phyloP scores from a whole-genome alignment of 2,329 filamentous ascomycete genomes.

The Bipolaris zeicola region DNA sequence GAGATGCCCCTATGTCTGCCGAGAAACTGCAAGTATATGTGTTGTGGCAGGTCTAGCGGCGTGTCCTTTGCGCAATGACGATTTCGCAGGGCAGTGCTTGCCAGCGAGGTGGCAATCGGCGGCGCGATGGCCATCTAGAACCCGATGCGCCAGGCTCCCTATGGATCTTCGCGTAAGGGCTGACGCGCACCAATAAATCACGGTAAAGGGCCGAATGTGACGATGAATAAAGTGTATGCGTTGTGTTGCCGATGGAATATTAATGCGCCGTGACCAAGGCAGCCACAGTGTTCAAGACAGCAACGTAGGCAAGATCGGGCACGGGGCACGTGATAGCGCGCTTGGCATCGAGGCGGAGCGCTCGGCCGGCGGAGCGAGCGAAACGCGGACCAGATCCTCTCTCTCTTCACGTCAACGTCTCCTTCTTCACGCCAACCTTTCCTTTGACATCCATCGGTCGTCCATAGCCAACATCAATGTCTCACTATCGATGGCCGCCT shows the following conservation, averaged over 20 bases:
- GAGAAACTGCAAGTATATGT: not conserved
- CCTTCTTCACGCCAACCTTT: slow-evolving; percentile 3
- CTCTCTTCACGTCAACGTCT: slow-evolving; percentile 1
- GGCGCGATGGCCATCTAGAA: slow-evolving; percentile 4
- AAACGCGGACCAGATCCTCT: slow-evolving; percentile 1
- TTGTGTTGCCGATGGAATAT: not conserved
- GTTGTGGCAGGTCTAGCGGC: slow-evolving; percentile 1
- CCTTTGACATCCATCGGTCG: slow-evolving; percentile 4
- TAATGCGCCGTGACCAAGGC: not conserved
- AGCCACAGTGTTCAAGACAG: not conserved
- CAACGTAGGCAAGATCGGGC: not conserved
- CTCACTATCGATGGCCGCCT: slow-evolving; percentile 28
- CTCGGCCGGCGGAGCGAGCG: slow-evolving; percentile 17
- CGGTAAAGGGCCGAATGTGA: not conserved
- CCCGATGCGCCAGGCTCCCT: slow-evolving; percentile 1
- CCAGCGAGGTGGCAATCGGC: slow-evolving; percentile 8
- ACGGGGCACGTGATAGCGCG: slow-evolving; percentile 14
- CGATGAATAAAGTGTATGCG: not conserved
- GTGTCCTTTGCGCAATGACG: slow-evolving; percentile 7
- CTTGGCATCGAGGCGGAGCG: slow-evolving; percentile 16
- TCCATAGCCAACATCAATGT: slow-evolving; percentile 20
- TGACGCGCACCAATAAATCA: not conserved
- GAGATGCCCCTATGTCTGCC: not conserved
- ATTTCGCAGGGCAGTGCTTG: slow-evolving; percentile 4
- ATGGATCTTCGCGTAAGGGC: not conserved